Conservation (phyloP, 163 green algal genomes). For the Scenedesmus sp. region DNA sequence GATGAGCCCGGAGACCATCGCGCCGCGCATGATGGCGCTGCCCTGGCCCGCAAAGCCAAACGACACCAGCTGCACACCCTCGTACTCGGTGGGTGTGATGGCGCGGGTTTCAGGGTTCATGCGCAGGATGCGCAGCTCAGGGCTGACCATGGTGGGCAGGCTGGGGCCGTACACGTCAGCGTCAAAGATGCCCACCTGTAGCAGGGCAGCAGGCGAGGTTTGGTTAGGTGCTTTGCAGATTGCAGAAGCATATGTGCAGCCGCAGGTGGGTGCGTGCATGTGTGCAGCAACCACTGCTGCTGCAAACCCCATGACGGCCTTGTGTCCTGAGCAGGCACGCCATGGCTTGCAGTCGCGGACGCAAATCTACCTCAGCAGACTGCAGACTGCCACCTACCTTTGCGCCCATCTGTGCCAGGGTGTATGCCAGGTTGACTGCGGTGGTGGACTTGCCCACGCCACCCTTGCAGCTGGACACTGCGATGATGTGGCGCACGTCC, state of each 20-base stretch:
- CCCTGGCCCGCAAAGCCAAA: slow-evolving; percentile 98
- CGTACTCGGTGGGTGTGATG: slow-evolving; percentile 94
- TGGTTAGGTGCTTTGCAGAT: no score
- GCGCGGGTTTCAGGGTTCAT: slow-evolving; percentile 88
- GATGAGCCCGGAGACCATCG: slow-evolving; percentile 96
- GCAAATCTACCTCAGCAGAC: background rate
- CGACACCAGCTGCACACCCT: slow-evolving; percentile 96
- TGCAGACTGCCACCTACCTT: slow-evolving; percentile 56
- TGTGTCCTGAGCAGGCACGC: no score
- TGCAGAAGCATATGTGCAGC: background rate
- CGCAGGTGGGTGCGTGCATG: background rate
- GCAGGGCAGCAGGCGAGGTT: background rate
- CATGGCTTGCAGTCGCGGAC: no score
- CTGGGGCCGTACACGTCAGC: slow-evolving; percentile 97
- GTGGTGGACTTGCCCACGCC: slow-evolving; percentile 95
- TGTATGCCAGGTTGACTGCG: slow-evolving; percentile 97
- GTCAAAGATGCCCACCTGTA: slow-evolving; percentile 96
- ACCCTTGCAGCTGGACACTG: slow-evolving; percentile 95
- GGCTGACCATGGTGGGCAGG: slow-evolving; percentile 95
- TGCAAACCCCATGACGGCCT: no score
- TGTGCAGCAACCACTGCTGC: no score
- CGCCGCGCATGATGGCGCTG: slow-evolving; percentile 97
- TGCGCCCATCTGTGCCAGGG: slow-evolving; percentile 91
- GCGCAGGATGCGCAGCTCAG: slow-evolving; percentile 74
- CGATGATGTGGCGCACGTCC: slow-evolving; percentile 91